Conservation (phyloP, 805 yeast species). For the Huiozyma naganishii region DNA sequence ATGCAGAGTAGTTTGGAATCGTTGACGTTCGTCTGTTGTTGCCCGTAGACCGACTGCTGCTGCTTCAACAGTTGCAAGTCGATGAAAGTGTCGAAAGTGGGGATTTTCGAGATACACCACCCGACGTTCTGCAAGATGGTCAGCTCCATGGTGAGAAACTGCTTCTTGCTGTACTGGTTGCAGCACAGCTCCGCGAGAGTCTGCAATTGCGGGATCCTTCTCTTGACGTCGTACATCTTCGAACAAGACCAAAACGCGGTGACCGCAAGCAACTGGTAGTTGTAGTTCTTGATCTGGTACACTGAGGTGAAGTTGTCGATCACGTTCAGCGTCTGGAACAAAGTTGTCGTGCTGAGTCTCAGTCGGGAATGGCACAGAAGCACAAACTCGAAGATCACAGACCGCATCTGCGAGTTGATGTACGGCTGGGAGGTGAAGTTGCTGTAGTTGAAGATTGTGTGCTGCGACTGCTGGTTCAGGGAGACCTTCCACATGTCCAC, state of each 20-base stretch:
- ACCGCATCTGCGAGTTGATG: constrained; percentile 47
- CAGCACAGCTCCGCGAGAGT: constrained; percentile 46
- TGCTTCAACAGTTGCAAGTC: constrained; percentile 37
- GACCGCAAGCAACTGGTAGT: constrained; percentile 76
- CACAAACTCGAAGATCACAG: constrained; percentile 68
- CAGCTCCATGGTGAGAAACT: constrained; percentile 57
- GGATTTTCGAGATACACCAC: constrained; percentile 43
- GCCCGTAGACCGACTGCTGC: background rate
- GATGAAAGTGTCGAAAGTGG: constrained; percentile 50
- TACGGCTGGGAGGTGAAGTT: constrained; percentile 30
- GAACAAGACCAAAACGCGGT: constrained; percentile 89
- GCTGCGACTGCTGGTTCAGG: background rate
- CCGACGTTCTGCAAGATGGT: constrained; percentile 50
- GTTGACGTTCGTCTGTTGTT: constrained; percentile 19
- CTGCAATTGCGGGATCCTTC: constrained; percentile 46
- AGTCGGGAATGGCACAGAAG: constrained; percentile 58
- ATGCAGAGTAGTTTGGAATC: constrained; percentile 46
- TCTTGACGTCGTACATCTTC: constrained; percentile 60
- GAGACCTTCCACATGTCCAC: constrained; percentile 15
- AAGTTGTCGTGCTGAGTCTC: constrained; percentile 51
- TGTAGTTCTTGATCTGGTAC: constrained; percentile 68
- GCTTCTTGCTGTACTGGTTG: constrained; percentile 41
- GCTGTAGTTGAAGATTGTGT: constrained; percentile 9
- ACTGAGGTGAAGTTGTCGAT: constrained; percentile 81
- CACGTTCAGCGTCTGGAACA: constrained; percentile 56